A percentile compares a stretch with the other conserved stretches of the same genome.
Evolutionary conservation across 108 stramenopile genomes (phyloP).

Genomic region (Cyclostephanos invisitatus): DNA sequence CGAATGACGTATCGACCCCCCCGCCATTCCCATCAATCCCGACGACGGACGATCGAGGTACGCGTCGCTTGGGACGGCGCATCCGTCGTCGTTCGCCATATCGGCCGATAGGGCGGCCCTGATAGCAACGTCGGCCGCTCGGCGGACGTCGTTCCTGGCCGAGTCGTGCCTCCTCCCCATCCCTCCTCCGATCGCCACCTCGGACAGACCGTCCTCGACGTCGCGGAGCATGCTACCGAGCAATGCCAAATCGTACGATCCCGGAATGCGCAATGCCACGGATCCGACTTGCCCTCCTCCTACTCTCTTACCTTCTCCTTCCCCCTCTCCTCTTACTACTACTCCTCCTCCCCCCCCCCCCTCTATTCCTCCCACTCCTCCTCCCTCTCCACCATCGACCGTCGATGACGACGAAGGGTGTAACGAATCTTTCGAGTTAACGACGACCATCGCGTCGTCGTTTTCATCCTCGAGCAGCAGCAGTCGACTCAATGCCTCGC

Average conservation of each 20-base stretch:
- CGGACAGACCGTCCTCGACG: conserved; percentile 19
- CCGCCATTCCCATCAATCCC: conserved; percentile 24
- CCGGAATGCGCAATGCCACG: too few species aligned
- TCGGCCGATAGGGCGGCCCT: conserved; percentile 28
- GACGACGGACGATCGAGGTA: conserved; percentile 45
- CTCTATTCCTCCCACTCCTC: too few species aligned
- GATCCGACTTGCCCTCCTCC: too few species aligned
- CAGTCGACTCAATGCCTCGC: conserved; percentile 23
- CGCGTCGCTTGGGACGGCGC: conserved; percentile 45
- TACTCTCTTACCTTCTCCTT: conserved; percentile 31
- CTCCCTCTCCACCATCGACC: too few species aligned
- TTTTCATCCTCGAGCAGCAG: conserved; percentile 1
- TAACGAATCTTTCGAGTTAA: too few species aligned
- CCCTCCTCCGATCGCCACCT: conserved; percentile 3
- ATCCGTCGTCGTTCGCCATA: conserved; percentile 36
- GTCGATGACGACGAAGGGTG: too few species aligned
- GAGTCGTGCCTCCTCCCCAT: background rate
- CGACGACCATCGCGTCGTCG: conserved; percentile 8
- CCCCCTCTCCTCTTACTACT: too few species aligned
- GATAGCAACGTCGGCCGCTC: conserved; percentile 41
- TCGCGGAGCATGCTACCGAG: background rate
- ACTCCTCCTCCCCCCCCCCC: too few species aligned
- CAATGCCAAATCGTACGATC: conserved; percentile 30
- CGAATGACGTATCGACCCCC: conserved; percentile 16
- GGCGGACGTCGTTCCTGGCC: conserved; percentile 23